These are phyloP conservation scores for Dorcoceras hygrometricum DNA, from an alignment of 257 asterid genomes.

Conservation along the genomic window DNA sequence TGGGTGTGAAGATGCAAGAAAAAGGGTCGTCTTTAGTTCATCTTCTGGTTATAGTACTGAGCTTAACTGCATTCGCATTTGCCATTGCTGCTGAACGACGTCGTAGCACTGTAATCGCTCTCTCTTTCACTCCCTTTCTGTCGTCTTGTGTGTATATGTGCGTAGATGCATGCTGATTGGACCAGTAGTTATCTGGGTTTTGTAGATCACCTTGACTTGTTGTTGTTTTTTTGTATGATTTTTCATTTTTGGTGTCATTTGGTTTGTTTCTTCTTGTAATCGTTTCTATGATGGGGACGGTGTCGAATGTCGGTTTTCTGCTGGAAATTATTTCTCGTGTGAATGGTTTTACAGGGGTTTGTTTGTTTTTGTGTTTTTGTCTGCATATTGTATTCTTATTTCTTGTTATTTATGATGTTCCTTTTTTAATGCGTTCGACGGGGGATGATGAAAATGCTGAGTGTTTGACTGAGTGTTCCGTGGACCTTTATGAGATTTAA, in stretches of 20 bases:
- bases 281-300: not conserved
- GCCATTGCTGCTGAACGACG: constrained; percentile 95
- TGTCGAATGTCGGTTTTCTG: not conserved
- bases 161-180: not conserved
- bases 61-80: constrained; percentile 87
- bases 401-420: not conserved
- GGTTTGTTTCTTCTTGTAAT: not conserved
- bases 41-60: constrained; percentile 63
- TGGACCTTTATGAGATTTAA: not conserved
- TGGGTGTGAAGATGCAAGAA: constrained; percentile 43
- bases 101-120: constrained; percentile 61
- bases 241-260: not conserved
- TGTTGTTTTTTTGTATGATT: not conserved
- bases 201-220: constrained; percentile 16
- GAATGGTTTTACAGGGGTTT: not conserved
- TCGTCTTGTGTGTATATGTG: not conserved
- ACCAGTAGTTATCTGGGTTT: constrained; percentile 15
- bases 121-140: not conserved
- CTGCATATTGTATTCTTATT: not conserved
- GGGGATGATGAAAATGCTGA: not conserved
- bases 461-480: not conserved
- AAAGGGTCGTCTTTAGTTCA: constrained; percentile 84
- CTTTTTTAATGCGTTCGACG: not conserved
- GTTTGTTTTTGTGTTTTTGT: not conserved
- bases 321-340: not conserved